Evolutionary conservation across 2,329 filamentous ascomycete genomes (phyloP).

Genomic region (Cryphonectria radicalis): DNA sequence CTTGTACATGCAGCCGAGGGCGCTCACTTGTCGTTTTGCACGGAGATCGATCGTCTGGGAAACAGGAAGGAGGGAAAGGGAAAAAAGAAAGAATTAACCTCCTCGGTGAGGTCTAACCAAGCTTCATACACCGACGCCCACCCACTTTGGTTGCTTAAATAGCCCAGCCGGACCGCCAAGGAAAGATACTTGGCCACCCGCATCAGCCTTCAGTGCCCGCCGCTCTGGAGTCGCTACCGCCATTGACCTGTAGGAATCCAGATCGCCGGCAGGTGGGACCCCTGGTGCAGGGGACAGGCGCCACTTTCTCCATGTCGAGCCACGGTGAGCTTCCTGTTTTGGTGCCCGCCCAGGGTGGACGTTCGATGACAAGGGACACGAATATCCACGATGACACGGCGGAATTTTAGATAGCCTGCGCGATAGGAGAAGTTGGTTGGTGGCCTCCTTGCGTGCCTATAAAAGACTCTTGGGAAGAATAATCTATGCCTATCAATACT

Average conservation of each 20-base stretch:
- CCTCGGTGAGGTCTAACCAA: background rate
- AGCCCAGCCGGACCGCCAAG: background rate
- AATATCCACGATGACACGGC: constrained; percentile 2
- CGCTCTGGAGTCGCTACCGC: background rate
- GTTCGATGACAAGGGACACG: background rate
- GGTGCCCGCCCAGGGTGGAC: constrained; percentile 3
- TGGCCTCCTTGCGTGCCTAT: background rate
- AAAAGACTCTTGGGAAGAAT: background rate
- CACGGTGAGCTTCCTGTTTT: constrained; percentile 31
- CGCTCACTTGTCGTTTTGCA: background rate
- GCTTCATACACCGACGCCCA: background rate
- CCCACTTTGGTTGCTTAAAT: background rate
- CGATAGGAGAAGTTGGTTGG: background rate
- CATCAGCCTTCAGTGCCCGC: background rate
- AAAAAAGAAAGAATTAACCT: background rate
- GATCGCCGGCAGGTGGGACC: constrained; percentile 18
- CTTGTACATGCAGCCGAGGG: too few species aligned
- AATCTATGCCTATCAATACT: background rate
- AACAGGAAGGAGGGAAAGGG: background rate
- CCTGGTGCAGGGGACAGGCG: background rate
- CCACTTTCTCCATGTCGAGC: background rate
- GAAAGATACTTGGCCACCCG: background rate
- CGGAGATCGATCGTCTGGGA: background rate
- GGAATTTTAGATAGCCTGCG: background rate
- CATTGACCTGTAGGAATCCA: constrained; percentile 13